Base-by-base conservation (phyloP, 2,329 filamentous ascomycete genomes). In the Penicillium digitatum region DNA sequence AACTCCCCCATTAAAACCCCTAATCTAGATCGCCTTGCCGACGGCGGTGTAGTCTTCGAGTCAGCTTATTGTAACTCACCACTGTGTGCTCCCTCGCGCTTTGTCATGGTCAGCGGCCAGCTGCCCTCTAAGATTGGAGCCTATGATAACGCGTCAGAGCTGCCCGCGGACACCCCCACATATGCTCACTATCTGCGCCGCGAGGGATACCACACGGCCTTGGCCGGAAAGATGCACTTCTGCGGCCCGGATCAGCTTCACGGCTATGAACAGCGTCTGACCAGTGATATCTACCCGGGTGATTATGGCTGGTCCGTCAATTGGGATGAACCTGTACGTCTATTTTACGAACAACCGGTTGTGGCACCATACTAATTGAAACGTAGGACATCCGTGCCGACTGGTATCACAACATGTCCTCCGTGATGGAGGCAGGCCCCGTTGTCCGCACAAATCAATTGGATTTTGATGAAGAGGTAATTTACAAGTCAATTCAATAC, bases 221-320 rank as follows among this genome's bases (percentile, higher is more conserved):
- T 96, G 64, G 90, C 92, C 5, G 92, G 92, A 59, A 96, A 96
- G 81, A 96, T 96, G 92, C 92, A 96, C 76, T 96, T 96, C 71
- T 88, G 95, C 52, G 92, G 92, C 32, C 78, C 79, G 0, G 92
- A 96, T 71, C 92, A 96, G 76, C 81, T 96, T 56, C 92, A 96
- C 71, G 92, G 92, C 29, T 96, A 95, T 68, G 92, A 96, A 78
- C 88, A 90, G 67, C 85, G 92, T 54, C 81, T 96, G 67, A 96
- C 92, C n/a, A 89, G 87, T 63, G 92, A 96, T 72, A 96, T 96
- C 69, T 96, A 96, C 73, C 92, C 92, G 1, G 92, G 88, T 55
- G 92, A 96, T 69, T 91, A 94, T 69, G 92, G 92, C 61, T 96
- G 92, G 92, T 87, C 87, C 12, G 92, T 96, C 60, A 92, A 96